Evolutionary conservation across 208 protist species (phyloP), one percentile per base, ranked within the genome.

Genomic region (Naegleria gruberi): DNA sequence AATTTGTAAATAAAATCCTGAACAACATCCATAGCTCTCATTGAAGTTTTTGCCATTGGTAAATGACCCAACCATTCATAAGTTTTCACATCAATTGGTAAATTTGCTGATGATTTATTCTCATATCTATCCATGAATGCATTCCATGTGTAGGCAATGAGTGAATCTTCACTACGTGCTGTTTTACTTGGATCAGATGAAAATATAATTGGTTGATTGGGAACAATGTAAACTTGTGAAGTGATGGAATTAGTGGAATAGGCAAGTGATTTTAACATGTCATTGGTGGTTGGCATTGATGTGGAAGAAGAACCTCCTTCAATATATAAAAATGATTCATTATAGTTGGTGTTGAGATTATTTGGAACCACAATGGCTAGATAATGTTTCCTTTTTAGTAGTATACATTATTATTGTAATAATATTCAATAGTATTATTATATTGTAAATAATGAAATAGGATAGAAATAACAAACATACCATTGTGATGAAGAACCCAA

Each of bases 21-120:
- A n/a, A 94, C 55, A 7, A 89, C 55, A 47, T 95, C 93, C 92
- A 95, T 93, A 15, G 93, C 92, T 55, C 82, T 91, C 42, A 95
- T 90, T 26, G 90, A 90, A 4, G 92, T 89, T 83, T 95, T 95
- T 23, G 89, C 89, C 94, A 95, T 95, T 82, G 94, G 94, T 8
- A 94, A 77, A 73, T 90, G 87, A 37, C 87, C 90, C 6, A 95
- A 47, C 94, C 94, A 95, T 55, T 55, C 46, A 55, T 55, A 55
- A 55, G 5, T 15, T 55, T 55, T 5, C 5, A 55, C 46, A 55
- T 5, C 5, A 55, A 15, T 55, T 5, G 46, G 5, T 55, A 19
- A 19, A 15, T 55, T 55, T 55, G 5, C 8, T 5, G 46, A 5
- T 15, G 15, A 5, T 19, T 55, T 55, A 55, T 5, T 19, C 5